A percentile compares a stretch with the other conserved stretches of the same genome.
These are phyloP conservation scores for Saksenaea oblongispora DNA, from an alignment of 371 early-diverging fungal species.

Conservation along the genomic window DNA sequence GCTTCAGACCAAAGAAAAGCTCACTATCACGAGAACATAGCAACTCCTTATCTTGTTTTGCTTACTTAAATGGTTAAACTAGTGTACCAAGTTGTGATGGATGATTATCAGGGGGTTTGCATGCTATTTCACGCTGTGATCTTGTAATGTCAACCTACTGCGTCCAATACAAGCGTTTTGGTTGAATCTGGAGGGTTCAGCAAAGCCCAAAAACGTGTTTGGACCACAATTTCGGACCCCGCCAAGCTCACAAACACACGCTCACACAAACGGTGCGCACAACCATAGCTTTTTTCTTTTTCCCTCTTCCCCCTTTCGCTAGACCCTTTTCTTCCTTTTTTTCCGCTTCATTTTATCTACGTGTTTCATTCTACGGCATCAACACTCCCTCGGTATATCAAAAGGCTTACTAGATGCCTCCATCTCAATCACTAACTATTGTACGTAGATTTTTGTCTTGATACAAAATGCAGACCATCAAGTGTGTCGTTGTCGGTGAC, in stretches of 20 bases:
- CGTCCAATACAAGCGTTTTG: no score
- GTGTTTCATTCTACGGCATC: neutral
- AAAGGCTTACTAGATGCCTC: neutral
- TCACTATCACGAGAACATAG: no score
- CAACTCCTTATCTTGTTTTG: no score
- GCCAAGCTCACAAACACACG: neutral
- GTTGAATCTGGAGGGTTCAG: neutral
- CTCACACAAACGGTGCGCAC: neutral
- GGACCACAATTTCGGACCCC: neutral
- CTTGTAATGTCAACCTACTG: no score
- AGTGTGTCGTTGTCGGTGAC: slow-evolving; percentile 97
- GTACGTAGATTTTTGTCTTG: neutral
- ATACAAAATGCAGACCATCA: slow-evolving; percentile 78
- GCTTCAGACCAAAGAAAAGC: no score
- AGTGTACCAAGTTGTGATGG: no score
- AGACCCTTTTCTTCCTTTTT: neutral
- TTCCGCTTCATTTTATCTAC: neutral
- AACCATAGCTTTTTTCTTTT: neutral
- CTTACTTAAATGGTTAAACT: no score
- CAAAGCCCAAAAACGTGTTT: slow-evolving; percentile 6
- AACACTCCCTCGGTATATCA: neutral
- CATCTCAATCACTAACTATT: neutral
- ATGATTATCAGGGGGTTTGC: no score
- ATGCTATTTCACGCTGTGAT: no score
- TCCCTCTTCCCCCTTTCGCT: neutral